Base-by-base conservation (phyloP, 192 early-diverging fungal species). In the Podila clonocystis region DNA sequence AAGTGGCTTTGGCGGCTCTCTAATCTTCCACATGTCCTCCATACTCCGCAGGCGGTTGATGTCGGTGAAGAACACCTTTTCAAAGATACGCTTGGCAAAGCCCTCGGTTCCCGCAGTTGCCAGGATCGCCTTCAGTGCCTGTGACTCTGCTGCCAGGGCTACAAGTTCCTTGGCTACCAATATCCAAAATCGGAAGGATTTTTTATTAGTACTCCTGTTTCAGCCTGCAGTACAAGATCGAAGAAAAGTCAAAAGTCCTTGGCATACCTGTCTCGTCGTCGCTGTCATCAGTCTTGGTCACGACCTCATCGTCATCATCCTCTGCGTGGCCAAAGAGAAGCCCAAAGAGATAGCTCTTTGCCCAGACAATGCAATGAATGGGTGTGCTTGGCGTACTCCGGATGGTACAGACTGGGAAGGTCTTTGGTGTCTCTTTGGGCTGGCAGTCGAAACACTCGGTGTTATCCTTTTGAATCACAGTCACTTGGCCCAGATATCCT, bases 301-400 rank as follows among this genome's bases (percentile, higher is more conserved):
- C 26, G 15, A 64, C 66, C 41, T 88, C 82, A 12, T 83, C 88
- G 49, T 88, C 90, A 9, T 87, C 85, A 15, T 89, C 89, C 66
- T 88, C 88, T 20, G 85, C 80, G 20, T 87, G 87, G 50, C 97
- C 97, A 87, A 98, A 97, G 17, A 79, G 65, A 33, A 88, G 92
- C 72, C 85, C 91, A 82, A 98, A 99, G 36, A 99, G 86, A 83
- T 96, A 99, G 71, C 91, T 94, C 82, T 99, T 99, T 70, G 97
- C 95, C 98, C 98, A 99, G 30, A 99, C 97, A 70, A 99, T 96
- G 70, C 97, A 98, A 76, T 99, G 98, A 55, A 99, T 96, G 19
- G 98, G 95, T 30, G 91, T 90, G 52, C 89, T 93, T 0, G 98
- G 98, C 7, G 98, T 99, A 34, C 93, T 95, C 45, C 98, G 90